A percentile compares a stretch with the other conserved stretches of the same genome.
Evolutionary conservation across 1,284 basidiomycete species (phyloP).

Genomic region (Trichosporon coremiiforme): DNA sequence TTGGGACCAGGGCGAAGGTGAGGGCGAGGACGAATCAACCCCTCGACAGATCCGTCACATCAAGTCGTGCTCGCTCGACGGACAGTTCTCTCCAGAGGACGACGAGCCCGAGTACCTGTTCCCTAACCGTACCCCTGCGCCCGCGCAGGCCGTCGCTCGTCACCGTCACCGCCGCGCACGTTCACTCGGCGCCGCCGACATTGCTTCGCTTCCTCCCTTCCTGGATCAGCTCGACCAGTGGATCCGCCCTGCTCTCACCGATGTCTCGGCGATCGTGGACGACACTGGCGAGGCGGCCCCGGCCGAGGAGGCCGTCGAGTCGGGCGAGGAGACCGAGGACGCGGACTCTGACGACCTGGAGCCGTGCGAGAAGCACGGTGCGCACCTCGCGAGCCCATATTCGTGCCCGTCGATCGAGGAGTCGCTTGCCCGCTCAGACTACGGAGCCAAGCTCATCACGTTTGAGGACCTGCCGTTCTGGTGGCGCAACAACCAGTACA

Average conservation of each 20-base stretch:
- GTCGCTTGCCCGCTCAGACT: slow-evolving; percentile 62
- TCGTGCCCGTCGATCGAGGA: slow-evolving; percentile 46
- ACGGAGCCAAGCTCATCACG: slow-evolving; percentile 69
- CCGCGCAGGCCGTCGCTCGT: slow-evolving; percentile 41
- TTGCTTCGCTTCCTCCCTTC: slow-evolving; percentile 19
- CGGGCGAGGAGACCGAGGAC: slow-evolving; percentile 17
- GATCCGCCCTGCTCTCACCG: slow-evolving; percentile 20
- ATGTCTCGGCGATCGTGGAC: slow-evolving; percentile 26
- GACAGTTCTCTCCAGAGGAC: slow-evolving; percentile 34
- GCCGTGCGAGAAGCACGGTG: slow-evolving; percentile 27
- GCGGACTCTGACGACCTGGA: slow-evolving; percentile 21
- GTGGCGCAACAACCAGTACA: slow-evolving; percentile 85
- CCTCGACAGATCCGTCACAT: slow-evolving; percentile 19
- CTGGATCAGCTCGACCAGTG: slow-evolving; percentile 27
- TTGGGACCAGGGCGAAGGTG: slow-evolving; percentile 37
- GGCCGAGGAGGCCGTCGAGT: background rate
- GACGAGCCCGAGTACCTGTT: slow-evolving; percentile 57
- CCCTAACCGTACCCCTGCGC: slow-evolving; percentile 57
- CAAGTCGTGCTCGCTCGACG: slow-evolving; percentile 28
- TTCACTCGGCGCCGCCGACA: slow-evolving; percentile 31
- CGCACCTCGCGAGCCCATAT: slow-evolving; percentile 25
- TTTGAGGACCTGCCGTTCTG: slow-evolving; percentile 76
- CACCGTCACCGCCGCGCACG: slow-evolving; percentile 47
- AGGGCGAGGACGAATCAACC: slow-evolving; percentile 25
- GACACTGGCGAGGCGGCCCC: slow-evolving; percentile 26